Percentiles rank a stretch among this genome's conserved stretches.
phyloP scores from a whole-genome alignment of 208 protist genomes.

The Lotmaria passim region DNA sequence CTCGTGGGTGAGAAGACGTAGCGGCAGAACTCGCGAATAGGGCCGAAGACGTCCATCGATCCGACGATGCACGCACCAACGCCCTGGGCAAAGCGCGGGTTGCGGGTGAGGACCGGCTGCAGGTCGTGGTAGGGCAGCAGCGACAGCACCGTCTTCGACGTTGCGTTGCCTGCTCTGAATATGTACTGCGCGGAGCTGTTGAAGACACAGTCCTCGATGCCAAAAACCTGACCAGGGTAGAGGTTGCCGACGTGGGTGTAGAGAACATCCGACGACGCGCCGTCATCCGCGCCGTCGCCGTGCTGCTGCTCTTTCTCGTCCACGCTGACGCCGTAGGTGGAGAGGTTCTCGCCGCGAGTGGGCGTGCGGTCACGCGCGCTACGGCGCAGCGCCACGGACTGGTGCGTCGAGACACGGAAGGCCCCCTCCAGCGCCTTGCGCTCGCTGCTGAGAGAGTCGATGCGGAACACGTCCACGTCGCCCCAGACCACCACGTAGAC shows the following conservation, averaged over 20 bases:
- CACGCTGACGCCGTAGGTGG: conserved; percentile 12
- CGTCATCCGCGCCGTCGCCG: conserved; percentile 12
- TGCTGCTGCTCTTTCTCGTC: not conserved
- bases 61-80: conserved; percentile 61
- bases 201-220: conserved; percentile 74
- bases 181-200: conserved; percentile 49
- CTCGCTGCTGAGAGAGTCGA: conserved; percentile 36
- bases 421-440: conserved; percentile 34
- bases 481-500: conserved; percentile 77
- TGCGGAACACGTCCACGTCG: conserved; percentile 71
- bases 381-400: conserved; percentile 16
- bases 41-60: conserved; percentile 74
- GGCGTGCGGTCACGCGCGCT: not conserved
- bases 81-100: conserved; percentile 70
- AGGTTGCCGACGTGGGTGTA: conserved; percentile 67
- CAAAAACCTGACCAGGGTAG: conserved; percentile 69
- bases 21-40: conserved; percentile 80
- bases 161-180: conserved; percentile 57
- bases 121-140: conserved; percentile 63
- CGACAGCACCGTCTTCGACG: conserved; percentile 63
- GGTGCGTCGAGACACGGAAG: conserved; percentile 33
- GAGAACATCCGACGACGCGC: conserved; percentile 25
- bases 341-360: not conserved
- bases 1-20: conserved; percentile 71
- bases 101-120: conserved; percentile 41